Conservation (phyloP, 2,329 filamentous ascomycete genomes). For the Aspergillus sp. region DNA sequence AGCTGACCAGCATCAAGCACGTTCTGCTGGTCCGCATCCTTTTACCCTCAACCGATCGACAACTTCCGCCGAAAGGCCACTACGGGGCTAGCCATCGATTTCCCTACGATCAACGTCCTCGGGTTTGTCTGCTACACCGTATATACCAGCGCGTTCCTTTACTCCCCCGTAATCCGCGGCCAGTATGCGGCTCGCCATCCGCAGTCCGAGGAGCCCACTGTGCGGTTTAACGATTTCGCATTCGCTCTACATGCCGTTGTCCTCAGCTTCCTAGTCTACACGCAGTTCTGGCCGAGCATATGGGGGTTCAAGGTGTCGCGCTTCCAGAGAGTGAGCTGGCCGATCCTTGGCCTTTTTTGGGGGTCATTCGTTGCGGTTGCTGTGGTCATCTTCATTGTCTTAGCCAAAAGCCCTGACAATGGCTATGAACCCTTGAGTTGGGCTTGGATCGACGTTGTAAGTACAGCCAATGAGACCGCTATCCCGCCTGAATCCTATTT, state of each 20-base stretch:
- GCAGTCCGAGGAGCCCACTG: constrained; percentile 75
- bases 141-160: constrained; percentile 77
- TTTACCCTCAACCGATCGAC: constrained; percentile 86
- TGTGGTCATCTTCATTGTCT: constrained; percentile 47
- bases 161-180: constrained; percentile 72
- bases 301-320: constrained; percentile 75
- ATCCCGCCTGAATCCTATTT: neutral
- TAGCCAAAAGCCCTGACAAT: constrained; percentile 44
- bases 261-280: constrained; percentile 72
- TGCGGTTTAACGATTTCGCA: constrained; percentile 85
- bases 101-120: constrained; percentile 72
- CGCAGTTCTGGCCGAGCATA: constrained; percentile 71
- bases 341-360: constrained; percentile 70
- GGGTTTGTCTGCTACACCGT: constrained; percentile 71
- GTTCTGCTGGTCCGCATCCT: constrained; percentile 80
- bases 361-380: constrained; percentile 62
- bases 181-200: constrained; percentile 86
- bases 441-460: constrained; percentile 69
- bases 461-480: constrained; percentile 24
- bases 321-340: constrained; percentile 59
- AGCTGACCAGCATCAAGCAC: constrained; percentile 47
- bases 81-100: constrained; percentile 83
- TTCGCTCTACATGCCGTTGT: constrained; percentile 83
- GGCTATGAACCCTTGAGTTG: constrained; percentile 56
- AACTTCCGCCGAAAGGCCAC: constrained; percentile 80